Conservation (phyloP, 2,329 filamentous ascomycete species). For the Cladorrhinum sp. region DNA sequence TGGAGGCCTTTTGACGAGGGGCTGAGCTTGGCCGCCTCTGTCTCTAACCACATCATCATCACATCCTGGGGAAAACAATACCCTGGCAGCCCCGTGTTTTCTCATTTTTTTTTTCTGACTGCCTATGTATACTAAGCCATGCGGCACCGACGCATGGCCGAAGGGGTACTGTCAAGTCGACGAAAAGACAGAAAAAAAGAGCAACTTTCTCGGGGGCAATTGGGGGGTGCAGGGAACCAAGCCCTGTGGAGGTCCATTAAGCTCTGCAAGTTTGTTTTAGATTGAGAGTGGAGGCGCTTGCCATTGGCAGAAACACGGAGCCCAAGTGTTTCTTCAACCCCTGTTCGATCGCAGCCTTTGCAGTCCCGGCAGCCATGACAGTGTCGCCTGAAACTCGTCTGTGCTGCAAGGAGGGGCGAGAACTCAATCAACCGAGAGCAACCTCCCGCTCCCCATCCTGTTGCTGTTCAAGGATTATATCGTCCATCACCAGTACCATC, state of each 20-base stretch:
- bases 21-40: slow-evolving; percentile 21
- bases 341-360: slow-evolving; percentile 19
- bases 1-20: slow-evolving; percentile 22
- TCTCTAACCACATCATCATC: neutral
- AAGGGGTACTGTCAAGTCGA: neutral
- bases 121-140: neutral
- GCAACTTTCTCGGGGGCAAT: neutral
- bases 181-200: neutral
- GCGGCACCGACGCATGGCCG: slow-evolving; percentile 7
- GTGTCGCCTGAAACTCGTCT: slow-evolving; percentile 29
- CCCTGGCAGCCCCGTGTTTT: neutral
- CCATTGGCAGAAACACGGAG: slow-evolving; percentile 23
- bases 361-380: slow-evolving; percentile 19
- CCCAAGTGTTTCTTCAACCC: slow-evolving; percentile 25
- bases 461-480: neutral
- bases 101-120: neutral
- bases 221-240: neutral
- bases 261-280: slow-evolving; percentile 24
- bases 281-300: slow-evolving; percentile 18
- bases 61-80: neutral
- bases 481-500: neutral
- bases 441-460: slow-evolving; percentile 5
- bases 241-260: slow-evolving; percentile 7
- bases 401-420: slow-evolving; percentile 21
- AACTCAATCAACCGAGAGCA: slow-evolving; percentile 14